phyloP scores from a whole-genome alignment of 768 basidiomycete genomes.

The Sarcodon sp. region DNA sequence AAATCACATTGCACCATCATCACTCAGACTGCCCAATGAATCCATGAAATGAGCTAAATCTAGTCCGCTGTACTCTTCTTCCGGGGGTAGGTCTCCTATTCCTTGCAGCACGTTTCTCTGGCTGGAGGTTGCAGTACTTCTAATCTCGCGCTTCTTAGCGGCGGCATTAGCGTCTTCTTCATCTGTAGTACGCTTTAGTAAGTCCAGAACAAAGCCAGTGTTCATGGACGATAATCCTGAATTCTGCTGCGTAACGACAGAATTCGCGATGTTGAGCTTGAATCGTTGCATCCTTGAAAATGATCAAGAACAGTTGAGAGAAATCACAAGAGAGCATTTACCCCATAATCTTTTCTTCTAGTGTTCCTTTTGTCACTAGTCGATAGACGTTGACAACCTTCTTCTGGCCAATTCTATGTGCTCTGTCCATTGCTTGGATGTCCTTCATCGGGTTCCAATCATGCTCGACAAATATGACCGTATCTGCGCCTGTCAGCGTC shows the following conservation, averaged over 20 bases:
- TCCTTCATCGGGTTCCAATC: conserved; percentile 99
- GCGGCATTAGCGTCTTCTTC: conserved; percentile 59
- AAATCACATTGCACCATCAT: background rate
- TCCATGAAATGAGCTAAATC: conserved; percentile 84
- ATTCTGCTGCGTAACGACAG: conserved; percentile 96
- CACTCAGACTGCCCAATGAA: conserved; percentile 39
- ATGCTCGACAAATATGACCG: conserved; percentile 98
- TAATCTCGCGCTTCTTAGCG: conserved; percentile 41
- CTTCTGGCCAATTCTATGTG: conserved; percentile 96
- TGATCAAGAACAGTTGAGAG: background rate
- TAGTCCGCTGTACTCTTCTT: conserved; percentile 85
- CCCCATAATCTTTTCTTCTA: conserved; percentile 99
- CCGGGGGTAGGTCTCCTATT: conserved; percentile 81
- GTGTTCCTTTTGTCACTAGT: conserved; percentile 88
- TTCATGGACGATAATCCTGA: conserved; percentile 91
- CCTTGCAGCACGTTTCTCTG: conserved; percentile 84
- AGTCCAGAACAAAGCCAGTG: conserved; percentile 90
- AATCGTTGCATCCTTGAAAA: conserved; percentile 80
- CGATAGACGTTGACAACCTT: conserved; percentile 99
- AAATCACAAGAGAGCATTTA: conserved; percentile 21
- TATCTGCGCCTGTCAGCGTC: conserved; percentile 95
- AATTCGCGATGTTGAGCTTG: conserved; percentile 96
- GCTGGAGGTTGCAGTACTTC: conserved; percentile 36
- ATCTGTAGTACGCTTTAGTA: conserved; percentile 70
- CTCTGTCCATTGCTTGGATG: conserved; percentile 97